Evolutionary conservation across 352 stramenopile species (phyloP), one percentile per base, ranked within the genome.

Genomic region (Phytophthora foliorum): DNA sequence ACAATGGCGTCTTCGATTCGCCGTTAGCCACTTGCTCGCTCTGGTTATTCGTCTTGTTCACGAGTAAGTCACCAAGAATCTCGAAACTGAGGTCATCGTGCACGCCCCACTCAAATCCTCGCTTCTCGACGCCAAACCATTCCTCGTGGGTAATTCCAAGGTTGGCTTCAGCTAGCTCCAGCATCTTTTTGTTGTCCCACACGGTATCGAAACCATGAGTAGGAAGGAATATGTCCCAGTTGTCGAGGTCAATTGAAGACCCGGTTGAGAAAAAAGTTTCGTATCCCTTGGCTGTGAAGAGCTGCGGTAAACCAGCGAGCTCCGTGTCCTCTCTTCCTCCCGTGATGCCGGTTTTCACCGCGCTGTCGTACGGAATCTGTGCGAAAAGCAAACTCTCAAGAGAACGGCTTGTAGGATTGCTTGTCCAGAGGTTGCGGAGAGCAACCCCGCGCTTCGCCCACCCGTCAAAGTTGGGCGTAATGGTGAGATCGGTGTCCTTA

Each of bases 321-420:
- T 61, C 45, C 2, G 74, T 71, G n/a, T 74, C 61, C 0, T 17
- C 54, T 6, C 63, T 57, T 6, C 80, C 77, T 24, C 38, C 53
- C 0, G 77, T 80, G n/a, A 76, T 89, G 1, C 75, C 77, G 5
- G 77, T 80, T n/a, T 72, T 55, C 1, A 70, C 79, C 2, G 75
- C 53, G 56, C 75, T 84, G 38, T 89, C 80, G 48, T 85, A 82
- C 10, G 78, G 75, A 25, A 86, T 46, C 24, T 86, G 80, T 0
- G 72, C 80, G 51, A 89, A 89, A 14, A 89, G 34, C 22, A 85
- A 76, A 45, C 69, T 64, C 61, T 89, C 80, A 2, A 88, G 52
- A 17, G 80, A 81, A 5, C 79, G 79, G 46, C 79, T 88, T 41
- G 79, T 88, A 21, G 63, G 63, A 63, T 69, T 84, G 32, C 71